A percentile compares a stretch with the other conserved stretches of the same genome.
These are phyloP conservation scores for Fusarium sp. DNA, from an alignment of 2,329 filamentous ascomycete genomes.

Conservation along the genomic window DNA sequence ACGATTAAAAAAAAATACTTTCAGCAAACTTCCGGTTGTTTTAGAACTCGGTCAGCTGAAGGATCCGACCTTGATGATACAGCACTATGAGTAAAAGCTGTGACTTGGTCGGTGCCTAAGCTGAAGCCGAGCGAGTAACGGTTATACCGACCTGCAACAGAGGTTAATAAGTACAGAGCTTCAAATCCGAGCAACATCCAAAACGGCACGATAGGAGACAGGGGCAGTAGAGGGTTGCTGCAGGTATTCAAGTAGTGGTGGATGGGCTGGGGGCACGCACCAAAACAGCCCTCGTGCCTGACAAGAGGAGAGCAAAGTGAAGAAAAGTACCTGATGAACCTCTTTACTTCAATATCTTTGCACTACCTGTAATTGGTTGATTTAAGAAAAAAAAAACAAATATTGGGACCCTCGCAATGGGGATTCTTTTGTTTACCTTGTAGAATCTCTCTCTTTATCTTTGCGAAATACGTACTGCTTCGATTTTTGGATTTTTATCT, in stretches of 20 bases:
- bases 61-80: conserved; percentile 12
- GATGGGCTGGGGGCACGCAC: conserved; percentile 9
- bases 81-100: conserved; percentile 15
- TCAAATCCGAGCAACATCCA: conserved; percentile 9
- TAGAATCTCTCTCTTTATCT: background rate
- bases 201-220: conserved; percentile 22
- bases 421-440: background rate
- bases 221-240: conserved; percentile 29
- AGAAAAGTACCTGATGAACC: background rate
- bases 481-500: background rate
- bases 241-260: conserved; percentile 27
- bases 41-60: conserved; percentile 33
- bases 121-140: conserved; percentile 22
- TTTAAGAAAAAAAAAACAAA: no score
- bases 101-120: conserved; percentile 34
- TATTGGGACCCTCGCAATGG: no score
- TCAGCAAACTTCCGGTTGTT: conserved; percentile 15
- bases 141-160: conserved; percentile 2
- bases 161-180: conserved; percentile 16
- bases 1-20: background rate
- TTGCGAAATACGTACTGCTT: background rate
- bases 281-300: conserved; percentile 34
- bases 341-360: background rate
- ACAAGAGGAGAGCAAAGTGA: background rate
- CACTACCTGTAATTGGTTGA: background rate